Evolutionary conservation across 345 rosid genomes (phyloP), one percentile per base, ranked within the genome.

Genomic region (Syzygium aromaticum): DNA sequence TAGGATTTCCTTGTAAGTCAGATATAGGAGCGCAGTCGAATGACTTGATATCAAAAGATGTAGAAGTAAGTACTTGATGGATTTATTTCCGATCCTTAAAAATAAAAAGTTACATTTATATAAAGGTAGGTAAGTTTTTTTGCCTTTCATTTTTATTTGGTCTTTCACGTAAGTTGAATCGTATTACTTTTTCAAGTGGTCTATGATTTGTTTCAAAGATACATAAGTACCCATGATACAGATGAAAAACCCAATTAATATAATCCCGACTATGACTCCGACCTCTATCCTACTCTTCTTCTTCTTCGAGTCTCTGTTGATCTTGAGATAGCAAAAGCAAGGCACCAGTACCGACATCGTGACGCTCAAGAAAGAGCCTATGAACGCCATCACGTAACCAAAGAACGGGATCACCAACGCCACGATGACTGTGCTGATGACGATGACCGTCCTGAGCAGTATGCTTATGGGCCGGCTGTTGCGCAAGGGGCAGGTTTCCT

Each of bases 371-470:
- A 93, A 95, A 0, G 96, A 90, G 14, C 98, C 96, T 12, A 77
- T 93, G 54, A 95, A 94, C 2, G 94, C 94, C 95, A 95, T 93
- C 33, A 95, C 90, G 52, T 94, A 93, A 49, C 94, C 95, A 2
- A 95, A 95, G 91, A 91, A 94, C 6, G 98, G 95, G 59, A 95
- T 30, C 33, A 90, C 90, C 61, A 93, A 77, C 21, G 98, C 98
- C 82, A 94, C 92, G 8, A 93, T 87, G 1, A 87, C 87, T 1
- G 95, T 95, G 89, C 96, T 92, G 77, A 94, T 86, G n/a, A 94
- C 52, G 3, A 95, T 80, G 14, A 85, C 90, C 23, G 95, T 91
- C 87, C 94, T 90, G 14, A 93, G 84, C 28, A 92, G 87, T 78
- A 95, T 86, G 82, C 95, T 88, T 7, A 92, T 85, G 22, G 84